A percentile compares a stretch with the other conserved stretches of the same genome.
These are phyloP conservation scores for Fusarium coicis DNA, from an alignment of 2,329 filamentous ascomycete genomes.

Conservation along the genomic window DNA sequence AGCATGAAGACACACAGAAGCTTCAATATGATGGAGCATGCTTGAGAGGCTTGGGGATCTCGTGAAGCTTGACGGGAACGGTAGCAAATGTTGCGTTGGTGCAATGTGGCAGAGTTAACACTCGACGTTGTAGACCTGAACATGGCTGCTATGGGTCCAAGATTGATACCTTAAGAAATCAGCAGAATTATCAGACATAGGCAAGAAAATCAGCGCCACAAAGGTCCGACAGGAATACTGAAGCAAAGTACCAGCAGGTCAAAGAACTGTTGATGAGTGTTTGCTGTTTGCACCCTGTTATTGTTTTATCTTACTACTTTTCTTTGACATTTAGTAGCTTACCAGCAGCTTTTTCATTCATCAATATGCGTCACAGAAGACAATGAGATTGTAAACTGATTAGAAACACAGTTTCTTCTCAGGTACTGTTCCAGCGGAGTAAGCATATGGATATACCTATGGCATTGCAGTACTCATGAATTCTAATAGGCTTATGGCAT, in stretches of 20 bases:
- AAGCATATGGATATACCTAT: not conserved
- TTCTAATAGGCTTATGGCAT: not conserved
- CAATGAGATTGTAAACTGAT: not conserved
- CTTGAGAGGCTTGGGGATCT: not conserved
- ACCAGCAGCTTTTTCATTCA: not conserved
- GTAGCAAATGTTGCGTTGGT: not conserved
- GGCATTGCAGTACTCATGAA: not conserved
- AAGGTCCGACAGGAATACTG: not conserved
- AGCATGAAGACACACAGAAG: not conserved
- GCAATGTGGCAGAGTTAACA: not conserved
- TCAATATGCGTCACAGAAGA: not conserved
- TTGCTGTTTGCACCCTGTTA: constrained; percentile 2
- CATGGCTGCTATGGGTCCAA: not conserved
- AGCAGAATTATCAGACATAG: not conserved
- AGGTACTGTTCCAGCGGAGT: not conserved
- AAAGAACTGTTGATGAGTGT: constrained; percentile 5
- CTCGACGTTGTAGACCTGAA: not conserved
- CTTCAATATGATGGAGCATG: not conserved
- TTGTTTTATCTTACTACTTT: not conserved
- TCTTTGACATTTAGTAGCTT: not conserved
- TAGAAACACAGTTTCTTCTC: not conserved
- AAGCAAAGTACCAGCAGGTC: not conserved
- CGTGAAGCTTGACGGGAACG: not conserved
- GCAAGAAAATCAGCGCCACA: not conserved
- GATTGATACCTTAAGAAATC: not conserved